Evolutionary conservation across 352 stramenopile genomes (phyloP), one percentile per base, ranked within the genome.

Genomic region (Phytophthora macrochlamydospora): DNA sequence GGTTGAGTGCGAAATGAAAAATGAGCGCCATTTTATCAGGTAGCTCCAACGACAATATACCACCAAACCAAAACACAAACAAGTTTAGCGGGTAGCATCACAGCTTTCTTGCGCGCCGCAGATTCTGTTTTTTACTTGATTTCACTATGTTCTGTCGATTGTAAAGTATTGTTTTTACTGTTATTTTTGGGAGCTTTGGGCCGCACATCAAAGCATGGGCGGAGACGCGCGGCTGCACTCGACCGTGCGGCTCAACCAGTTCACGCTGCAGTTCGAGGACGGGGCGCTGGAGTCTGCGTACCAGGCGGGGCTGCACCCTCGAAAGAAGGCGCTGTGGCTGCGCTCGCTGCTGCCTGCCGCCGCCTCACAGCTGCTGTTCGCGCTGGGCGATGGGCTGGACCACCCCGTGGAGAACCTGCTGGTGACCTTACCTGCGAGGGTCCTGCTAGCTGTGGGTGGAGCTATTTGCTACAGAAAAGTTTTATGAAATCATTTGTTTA

Each of bases 241-340:
- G 64, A 94, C 87, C 18, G 87, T 94, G 65, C 82, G 84, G 2
- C 70, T 94, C 18, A 91, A 93, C 70, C 79, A 90, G 61, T 93
- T 89, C 70, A 85, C 87, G 56, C 84, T 94, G 35, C 75, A 87
- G 60, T 94, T 93, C 56, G 79, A 94, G 51, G 84, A 93, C 65
- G 52, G 56, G n/a, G 61, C 67, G 35, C 80, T 94, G 30, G 87
- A 94, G 56, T 57, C 59, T 12, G 72, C 75, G 45, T 94, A 93
- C 63, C 71, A 88, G 49, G 83, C 87, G 29, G 77, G 69, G 53
- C 75, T 79, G 7, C 83, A 94, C 62, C 76, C 65, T 28, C 86
- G 86, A 59, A 93, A 94, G 78, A 94, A 93, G 69, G 83, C 78
- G 65, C 76, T 94, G 7, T 94, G 86, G 86, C 64, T 94, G 66